These are phyloP conservation scores for Penicillium odoratum DNA, from an alignment of 495 filamentous ascomycete genomes.

Conservation along the genomic window DNA sequence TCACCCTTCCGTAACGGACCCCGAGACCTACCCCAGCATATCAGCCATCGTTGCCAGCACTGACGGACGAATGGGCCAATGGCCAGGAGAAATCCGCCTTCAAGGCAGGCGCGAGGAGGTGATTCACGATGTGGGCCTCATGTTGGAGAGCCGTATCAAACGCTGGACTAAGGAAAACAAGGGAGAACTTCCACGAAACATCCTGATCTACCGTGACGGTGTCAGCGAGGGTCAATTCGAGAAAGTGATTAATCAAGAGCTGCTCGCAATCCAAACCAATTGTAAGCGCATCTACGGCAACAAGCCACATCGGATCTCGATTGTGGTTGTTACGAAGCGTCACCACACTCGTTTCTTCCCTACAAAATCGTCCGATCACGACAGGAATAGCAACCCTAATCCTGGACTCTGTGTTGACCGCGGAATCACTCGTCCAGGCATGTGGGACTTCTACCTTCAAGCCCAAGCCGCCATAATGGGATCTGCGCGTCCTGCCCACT, in stretches of 20 bases:
- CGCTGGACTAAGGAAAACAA: constrained; percentile 56
- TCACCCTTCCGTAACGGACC: constrained; percentile 70
- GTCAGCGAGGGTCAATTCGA: constrained; percentile 79
- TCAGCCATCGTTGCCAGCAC: constrained; percentile 73
- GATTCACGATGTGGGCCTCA: constrained; percentile 47
- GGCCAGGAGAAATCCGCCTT: constrained; percentile 61
- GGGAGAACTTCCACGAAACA: constrained; percentile 57
- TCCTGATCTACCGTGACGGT: constrained; percentile 83
- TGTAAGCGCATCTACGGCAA: constrained; percentile 36
- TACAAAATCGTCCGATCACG: constrained; percentile 51
- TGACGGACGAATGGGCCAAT: constrained; percentile 62
- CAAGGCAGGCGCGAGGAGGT: constrained; percentile 63
- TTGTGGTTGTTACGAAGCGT: constrained; percentile 69
- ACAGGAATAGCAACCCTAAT: constrained; percentile 56
- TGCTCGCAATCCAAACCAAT: constrained; percentile 45
- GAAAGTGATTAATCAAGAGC: constrained; percentile 52
- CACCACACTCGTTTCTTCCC: constrained; percentile 86
- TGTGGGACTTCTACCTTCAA: constrained; percentile 80
- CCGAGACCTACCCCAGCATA: constrained; percentile 60
- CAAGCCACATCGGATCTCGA: constrained; percentile 40
- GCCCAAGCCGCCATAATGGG: constrained; percentile 79
- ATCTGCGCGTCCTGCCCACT: constrained; percentile 73
- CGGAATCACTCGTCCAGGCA: constrained; percentile 66
- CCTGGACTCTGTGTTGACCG: constrained; percentile 80
- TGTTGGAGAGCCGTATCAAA: constrained; percentile 58